Base-by-base conservation (phyloP, 805 yeast genomes). In the Metschnikowia reukaufii region DNA sequence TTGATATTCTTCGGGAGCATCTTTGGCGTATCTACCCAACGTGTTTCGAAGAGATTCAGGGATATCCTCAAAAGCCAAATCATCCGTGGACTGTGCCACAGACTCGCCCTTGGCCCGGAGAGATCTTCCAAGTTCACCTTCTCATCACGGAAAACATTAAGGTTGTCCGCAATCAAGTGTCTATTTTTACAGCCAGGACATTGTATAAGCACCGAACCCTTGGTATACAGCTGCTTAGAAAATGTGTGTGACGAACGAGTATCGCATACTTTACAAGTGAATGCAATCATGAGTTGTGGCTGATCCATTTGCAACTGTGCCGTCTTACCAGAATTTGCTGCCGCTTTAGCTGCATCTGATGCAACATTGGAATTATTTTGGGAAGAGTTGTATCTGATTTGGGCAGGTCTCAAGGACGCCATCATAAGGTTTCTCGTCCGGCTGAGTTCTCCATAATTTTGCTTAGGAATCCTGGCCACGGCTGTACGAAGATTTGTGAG, bases 121-220 rank as follows among this genome's bases (percentile, higher is more conserved):
- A 89, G 83, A 46, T 91, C 96, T 60, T 89, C 88, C 29, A 91
- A 70, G n/a, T 85, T 88, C 57, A 88, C 77, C 52, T 77, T 74
- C 20, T 80, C 73, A 64, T 91, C 97, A n/a, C 83, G 80, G 60
- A 91, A 90, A 27, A 91, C 87, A 70, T 82, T 63, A 44, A 67
- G 58, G 52, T 64, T 63, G 62, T 92, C 98, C 0, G 97, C 96
- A 34, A 92, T 91, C 60, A 92, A 69, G 62, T 92, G 98, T 54
- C 97, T 79, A 60, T 80, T 84, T 54, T 84, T 77, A 64, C 98
- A 92, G 13, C 90, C 87, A 0, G 98, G 98, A 63, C 98, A 92
- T 59, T 88, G 89, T 19, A 92, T 85, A 42, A 89, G 68, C 3
- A 92, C 96, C 0, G 96, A 84, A 1, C 98, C 98, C 8, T 74